phyloP scores from a whole-genome alignment of 2,329 filamentous ascomycete species.

The Neocucurbitaria cava region DNA sequence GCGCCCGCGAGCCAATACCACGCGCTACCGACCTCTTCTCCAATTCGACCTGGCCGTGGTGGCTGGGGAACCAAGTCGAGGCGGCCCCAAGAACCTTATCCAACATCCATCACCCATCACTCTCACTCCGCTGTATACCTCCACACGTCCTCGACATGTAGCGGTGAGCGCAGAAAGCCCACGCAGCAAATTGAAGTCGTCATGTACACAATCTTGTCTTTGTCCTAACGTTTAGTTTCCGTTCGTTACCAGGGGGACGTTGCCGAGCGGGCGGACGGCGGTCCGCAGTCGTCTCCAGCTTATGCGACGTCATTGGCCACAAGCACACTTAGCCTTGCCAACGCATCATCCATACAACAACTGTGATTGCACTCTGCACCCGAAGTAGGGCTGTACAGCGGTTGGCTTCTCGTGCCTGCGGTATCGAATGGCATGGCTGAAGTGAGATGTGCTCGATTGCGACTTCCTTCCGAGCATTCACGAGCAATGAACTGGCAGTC shows the following conservation, averaged over 20 bases:
- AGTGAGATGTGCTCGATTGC: neutral
- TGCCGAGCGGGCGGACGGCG: neutral
- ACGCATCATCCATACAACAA: slow-evolving; percentile 34
- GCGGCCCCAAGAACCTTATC: no score
- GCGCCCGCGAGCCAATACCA: slow-evolving; percentile 1
- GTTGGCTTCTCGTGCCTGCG: neutral
- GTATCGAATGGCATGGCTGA: slow-evolving; percentile 18
- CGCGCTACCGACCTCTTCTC: neutral
- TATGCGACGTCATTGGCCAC: neutral
- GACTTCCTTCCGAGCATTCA: slow-evolving; percentile 4
- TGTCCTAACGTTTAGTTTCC: slow-evolving; percentile 1
- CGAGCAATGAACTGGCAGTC: slow-evolving; percentile 28
- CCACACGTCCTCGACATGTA: neutral
- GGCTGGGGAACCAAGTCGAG: slow-evolving; percentile 5
- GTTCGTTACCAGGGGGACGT: slow-evolving; percentile 1
- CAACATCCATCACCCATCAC: neutral
- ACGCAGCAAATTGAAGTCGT: neutral
- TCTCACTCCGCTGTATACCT: no score
- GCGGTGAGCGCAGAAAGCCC: neutral
- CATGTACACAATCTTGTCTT: neutral
- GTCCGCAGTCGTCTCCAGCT: neutral
- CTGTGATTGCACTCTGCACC: slow-evolving; percentile 5
- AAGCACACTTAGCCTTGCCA: slow-evolving; percentile 22
- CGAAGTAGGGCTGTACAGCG: slow-evolving; percentile 19
- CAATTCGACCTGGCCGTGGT: neutral